Conservation (phyloP, 176 grass and related monocot species). For the Juncus inflexus region DNA sequence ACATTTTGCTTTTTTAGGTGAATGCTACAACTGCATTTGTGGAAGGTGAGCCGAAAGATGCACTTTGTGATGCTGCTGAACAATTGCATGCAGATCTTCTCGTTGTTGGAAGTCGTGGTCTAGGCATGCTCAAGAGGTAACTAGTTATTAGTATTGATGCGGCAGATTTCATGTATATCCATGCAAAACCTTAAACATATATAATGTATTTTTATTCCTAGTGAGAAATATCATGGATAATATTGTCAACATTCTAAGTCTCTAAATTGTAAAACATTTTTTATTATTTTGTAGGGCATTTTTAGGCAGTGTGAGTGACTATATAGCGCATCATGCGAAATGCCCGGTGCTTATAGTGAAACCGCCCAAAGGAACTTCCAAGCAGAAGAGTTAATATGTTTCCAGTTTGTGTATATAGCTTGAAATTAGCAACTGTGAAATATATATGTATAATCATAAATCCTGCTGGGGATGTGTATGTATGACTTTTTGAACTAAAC, state of each 20-base stretch:
- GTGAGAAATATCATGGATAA: no score
- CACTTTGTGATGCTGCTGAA: conserved; percentile 57
- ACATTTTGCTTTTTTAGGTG: conserved; percentile 12
- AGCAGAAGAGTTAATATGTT: no score
- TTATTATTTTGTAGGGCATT: conserved; percentile 40
- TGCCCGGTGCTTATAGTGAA: conserved; percentile 40
- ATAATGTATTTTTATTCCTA: no score
- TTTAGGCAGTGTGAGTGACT: conserved; percentile 47
- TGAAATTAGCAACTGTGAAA: no score
- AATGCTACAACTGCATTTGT: conserved; percentile 38
- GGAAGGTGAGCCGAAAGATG: conserved; percentile 79
- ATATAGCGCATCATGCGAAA: no score
- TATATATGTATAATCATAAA: no score
- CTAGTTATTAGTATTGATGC: neutral
- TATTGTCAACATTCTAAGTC: neutral
- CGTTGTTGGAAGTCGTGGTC: conserved; percentile 64
- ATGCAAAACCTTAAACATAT: no score
- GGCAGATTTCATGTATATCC: neutral
- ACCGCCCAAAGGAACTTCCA: conserved; percentile 30
- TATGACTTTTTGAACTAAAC: no score
- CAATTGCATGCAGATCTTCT: conserved; percentile 52
- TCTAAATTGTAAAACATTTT: neutral
- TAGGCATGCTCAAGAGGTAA: conserved; percentile 66
- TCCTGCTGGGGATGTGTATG: no score
- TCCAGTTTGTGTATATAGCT: no score